A percentile compares a stretch with the other conserved stretches of the same genome.
Evolutionary conservation across 495 filamentous ascomycete genomes (phyloP).

Genomic region (Aspergillus asperescens): DNA sequence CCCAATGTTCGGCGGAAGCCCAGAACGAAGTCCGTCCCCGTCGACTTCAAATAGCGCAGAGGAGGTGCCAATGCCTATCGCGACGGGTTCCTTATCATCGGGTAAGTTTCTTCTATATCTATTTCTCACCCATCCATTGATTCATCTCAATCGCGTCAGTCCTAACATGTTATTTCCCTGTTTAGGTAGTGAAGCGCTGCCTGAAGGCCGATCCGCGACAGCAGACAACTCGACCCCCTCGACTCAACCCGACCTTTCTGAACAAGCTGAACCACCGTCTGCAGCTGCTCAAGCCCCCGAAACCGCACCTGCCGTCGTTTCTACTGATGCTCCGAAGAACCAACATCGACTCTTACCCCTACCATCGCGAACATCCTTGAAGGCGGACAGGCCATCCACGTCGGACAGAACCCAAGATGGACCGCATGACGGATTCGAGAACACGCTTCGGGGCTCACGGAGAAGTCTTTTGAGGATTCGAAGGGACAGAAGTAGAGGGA

Average conservation of each 20-base stretch:
- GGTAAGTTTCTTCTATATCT: slow-evolving; percentile 12
- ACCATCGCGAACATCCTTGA: slow-evolving; percentile 65
- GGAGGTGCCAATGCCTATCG: slow-evolving; percentile 37
- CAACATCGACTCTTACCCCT: slow-evolving; percentile 54
- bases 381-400: slow-evolving; percentile 54
- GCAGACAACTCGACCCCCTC: slow-evolving; percentile 26
- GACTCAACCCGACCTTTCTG: slow-evolving; percentile 23
- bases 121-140: background rate
- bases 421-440: slow-evolving; percentile 56
- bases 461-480: slow-evolving; percentile 63
- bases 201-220: slow-evolving; percentile 25
- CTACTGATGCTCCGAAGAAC: slow-evolving; percentile 44
- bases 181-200: slow-evolving; percentile 30
- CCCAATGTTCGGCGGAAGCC: slow-evolving; percentile 38
- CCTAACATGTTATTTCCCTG: slow-evolving; percentile 9
- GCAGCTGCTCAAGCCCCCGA: slow-evolving; percentile 19
- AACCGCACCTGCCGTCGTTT: slow-evolving; percentile 7
- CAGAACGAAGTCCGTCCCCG: slow-evolving; percentile 31
- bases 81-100: slow-evolving; percentile 22
- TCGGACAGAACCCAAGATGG: slow-evolving; percentile 61
- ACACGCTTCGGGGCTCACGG: slow-evolving; percentile 58
- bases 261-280: slow-evolving; percentile 18
- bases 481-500: slow-evolving; percentile 63
- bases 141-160: slow-evolving; percentile 2
- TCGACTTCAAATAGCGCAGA: slow-evolving; percentile 28